Percentiles rank a stretch among this genome's conserved stretches.
phyloP scores from a whole-genome alignment of 441 rosid genomes.

The Populus hybrid region DNA sequence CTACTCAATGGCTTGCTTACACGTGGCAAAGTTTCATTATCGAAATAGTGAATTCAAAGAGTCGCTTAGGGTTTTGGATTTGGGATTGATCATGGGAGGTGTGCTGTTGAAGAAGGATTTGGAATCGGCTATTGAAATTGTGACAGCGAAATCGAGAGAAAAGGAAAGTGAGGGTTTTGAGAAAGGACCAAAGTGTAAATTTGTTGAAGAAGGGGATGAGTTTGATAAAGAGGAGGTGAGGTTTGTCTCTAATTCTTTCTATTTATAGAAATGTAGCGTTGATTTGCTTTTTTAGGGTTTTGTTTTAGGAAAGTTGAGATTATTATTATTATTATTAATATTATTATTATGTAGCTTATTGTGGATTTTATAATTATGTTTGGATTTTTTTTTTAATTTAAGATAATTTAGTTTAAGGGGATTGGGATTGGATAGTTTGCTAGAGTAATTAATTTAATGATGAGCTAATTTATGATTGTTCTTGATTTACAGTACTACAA shows the following conservation, averaged over 20 bases:
- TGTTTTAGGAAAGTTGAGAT: neutral
- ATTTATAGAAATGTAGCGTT: neutral
- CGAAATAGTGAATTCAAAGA: slow-evolving; percentile 59
- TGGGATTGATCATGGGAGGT: slow-evolving; percentile 98
- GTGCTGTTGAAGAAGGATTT: slow-evolving; percentile 66
- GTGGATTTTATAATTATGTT: neutral
- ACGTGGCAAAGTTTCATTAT: slow-evolving; percentile 64
- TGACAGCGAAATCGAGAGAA: slow-evolving; percentile 45
- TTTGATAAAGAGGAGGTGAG: slow-evolving; percentile 64
- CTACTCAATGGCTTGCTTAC: slow-evolving; percentile 85
- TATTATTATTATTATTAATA: no score
- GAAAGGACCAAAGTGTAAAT: slow-evolving; percentile 15
- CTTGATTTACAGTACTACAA: neutral
- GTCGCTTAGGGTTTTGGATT: slow-evolving; percentile 76
- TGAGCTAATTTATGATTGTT: neutral
- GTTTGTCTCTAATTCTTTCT: slow-evolving; percentile 29
- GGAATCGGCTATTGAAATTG: slow-evolving; percentile 54
- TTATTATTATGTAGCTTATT: no score
- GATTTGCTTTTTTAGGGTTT: neutral
- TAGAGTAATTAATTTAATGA: neutral
- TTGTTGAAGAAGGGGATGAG: slow-evolving; percentile 29
- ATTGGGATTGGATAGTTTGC: neutral
- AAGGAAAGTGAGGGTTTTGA: slow-evolving; percentile 21
- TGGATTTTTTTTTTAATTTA: no score
- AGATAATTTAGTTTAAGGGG: neutral